Percentiles rank a stretch among this genome's conserved stretches.
Evolutionary conservation across 23 red algal genomes (phyloP).

Genomic region (Gracilaria caudata): DNA sequence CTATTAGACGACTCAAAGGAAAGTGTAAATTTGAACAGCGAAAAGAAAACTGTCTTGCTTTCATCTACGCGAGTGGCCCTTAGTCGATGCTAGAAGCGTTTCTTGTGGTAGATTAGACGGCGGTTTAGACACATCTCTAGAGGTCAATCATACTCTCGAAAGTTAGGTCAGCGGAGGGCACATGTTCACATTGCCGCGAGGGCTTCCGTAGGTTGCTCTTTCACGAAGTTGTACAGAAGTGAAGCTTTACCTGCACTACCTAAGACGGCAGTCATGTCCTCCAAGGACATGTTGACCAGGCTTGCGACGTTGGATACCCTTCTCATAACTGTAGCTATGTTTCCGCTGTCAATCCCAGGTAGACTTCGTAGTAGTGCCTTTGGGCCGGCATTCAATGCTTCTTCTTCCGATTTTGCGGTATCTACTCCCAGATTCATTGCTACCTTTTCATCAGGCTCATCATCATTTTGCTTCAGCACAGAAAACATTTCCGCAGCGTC

Average conservation of each 20-base stretch:
- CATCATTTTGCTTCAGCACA: slow-evolving; percentile 74
- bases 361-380: slow-evolving; percentile 65
- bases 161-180: not conserved
- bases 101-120: not conserved
- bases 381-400: slow-evolving; percentile 53
- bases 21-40: slow-evolving; percentile 5
- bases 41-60: not conserved
- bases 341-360: slow-evolving; percentile 70
- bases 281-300: slow-evolving; percentile 52
- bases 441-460: slow-evolving; percentile 75
- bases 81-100: not conserved
- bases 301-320: slow-evolving; percentile 61
- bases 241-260: slow-evolving; percentile 66
- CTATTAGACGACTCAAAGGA: not conserved
- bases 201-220: slow-evolving; percentile 58
- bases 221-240: slow-evolving; percentile 62
- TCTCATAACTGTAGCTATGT: slow-evolving; percentile 62
- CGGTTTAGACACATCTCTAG: no score
- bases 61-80: not conserved
- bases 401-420: slow-evolving; percentile 21
- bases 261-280: slow-evolving; percentile 50
- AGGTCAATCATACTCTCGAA: not conserved
- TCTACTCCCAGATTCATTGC: slow-evolving; percentile 62
- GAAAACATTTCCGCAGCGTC: slow-evolving; percentile 75
- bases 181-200: not conserved